Base-by-base conservation (phyloP, 305 asterid species). In the Fraxinus dipetala region DNA sequence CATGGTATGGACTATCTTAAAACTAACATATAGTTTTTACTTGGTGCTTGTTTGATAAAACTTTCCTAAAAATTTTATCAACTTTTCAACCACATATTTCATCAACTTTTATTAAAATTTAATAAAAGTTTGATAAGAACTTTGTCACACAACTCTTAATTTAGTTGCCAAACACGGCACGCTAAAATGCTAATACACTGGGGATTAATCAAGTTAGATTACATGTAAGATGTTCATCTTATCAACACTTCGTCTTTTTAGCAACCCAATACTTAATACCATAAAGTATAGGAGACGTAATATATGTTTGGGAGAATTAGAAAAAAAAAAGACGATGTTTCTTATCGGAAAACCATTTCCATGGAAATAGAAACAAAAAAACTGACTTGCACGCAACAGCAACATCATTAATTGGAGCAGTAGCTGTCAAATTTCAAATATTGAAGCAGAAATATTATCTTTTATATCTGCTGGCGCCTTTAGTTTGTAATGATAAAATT, bases 1-100 rank as follows among this genome's bases (percentile, higher is more conserved):
- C 99, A 70, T 96, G 99, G 99, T 96, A 95, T 81, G 94, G 59
- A 59, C 35, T 70, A 48, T 51, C 80, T 11, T 65, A 80, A 40
- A 14, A 28, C 26, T 20, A 20, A 51, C 61, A 79, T 80, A n/a
- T 80, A 51, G 69, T 65, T 80, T 51, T 75, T 76, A 38, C 79
- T 76, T 67, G 20, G 43, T 51, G 61, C 2, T 16, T 51, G 61
- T 16, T 51, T 16, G 61, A 51, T 16, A n/a, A 1, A 51, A 51
- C 61, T 16, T 51, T 5, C 20, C 22, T 51, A 16, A 16, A 16
- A 16, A 1, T 16, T 51, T 48, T 48, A 14, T 43, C 59, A 48
- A 14, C 20, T 48, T 43, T 14, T 48, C 78, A 79, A 80, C 32
- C 26, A 20, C 10, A 22, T 8, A 61, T 48, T 48, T 48, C 20